phyloP scores from a whole-genome alignment of 2,329 filamentous ascomycete species.

The Fusarium succisae region DNA sequence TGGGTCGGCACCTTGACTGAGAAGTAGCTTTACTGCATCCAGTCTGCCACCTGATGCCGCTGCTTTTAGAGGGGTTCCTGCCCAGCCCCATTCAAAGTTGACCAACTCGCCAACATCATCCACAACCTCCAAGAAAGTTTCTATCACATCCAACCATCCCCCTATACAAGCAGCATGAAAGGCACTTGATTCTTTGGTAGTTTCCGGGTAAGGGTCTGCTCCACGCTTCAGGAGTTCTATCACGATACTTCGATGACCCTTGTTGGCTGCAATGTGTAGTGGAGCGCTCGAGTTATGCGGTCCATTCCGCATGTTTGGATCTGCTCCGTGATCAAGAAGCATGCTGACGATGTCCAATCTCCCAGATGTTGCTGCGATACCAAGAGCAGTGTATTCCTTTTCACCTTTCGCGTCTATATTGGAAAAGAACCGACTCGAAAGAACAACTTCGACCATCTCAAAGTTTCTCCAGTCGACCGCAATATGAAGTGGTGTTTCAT shows the following conservation, averaged over 20 bases:
- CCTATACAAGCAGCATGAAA: constrained; percentile 21
- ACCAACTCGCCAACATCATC: constrained; percentile 14
- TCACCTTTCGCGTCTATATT: constrained; percentile 13
- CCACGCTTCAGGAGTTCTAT: constrained; percentile 31
- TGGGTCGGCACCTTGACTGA: constrained; percentile 18
- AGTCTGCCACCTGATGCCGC: constrained; percentile 15
- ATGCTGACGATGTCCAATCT: constrained; percentile 20
- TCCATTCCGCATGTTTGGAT: constrained; percentile 23
- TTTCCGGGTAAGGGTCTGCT: constrained; percentile 9
- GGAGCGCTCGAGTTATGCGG: constrained; percentile 10
- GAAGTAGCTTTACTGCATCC: constrained; percentile 14
- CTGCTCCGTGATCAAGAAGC: constrained; percentile 34
- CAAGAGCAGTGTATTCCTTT: constrained; percentile 16
- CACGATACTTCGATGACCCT: background rate
- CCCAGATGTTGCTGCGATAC: constrained; percentile 12
- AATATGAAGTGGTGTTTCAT: constrained; percentile 21
- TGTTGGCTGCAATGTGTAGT: constrained; percentile 9
- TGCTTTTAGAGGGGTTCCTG: constrained; percentile 16
- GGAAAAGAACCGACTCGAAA: constrained; percentile 8
- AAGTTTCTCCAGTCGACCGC: constrained; percentile 21
- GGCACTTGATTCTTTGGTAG: constrained; percentile 3
- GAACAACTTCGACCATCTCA: constrained; percentile 8
- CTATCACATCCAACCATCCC: constrained; percentile 14
- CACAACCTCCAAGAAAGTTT: constrained; percentile 17
- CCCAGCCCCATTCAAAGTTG: constrained; percentile 32